Evolutionary conservation across 2,329 filamentous ascomycete species (phyloP).

Genomic region (Pleoardoris graminearum): DNA sequence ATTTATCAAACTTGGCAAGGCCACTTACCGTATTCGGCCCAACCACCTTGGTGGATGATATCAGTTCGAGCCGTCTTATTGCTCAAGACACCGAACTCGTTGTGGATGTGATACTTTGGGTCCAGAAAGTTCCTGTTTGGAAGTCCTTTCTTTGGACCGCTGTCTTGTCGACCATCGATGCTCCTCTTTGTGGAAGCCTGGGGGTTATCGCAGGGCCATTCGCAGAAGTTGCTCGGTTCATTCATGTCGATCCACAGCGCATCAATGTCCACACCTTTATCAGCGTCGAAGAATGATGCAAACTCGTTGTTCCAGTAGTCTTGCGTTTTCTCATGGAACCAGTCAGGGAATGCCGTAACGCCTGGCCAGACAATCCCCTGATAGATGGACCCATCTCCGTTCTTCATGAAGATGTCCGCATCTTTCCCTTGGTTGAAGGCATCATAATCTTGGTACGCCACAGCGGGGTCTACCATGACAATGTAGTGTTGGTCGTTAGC

Average conservation of each 20-base stretch:
- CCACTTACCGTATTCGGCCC: conserved; percentile 62
- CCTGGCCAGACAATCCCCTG: conserved; percentile 77
- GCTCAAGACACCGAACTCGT: conserved; percentile 53
- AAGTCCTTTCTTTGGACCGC: conserved; percentile 58
- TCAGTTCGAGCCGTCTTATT: conserved; percentile 65
- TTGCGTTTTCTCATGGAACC: conserved; percentile 68
- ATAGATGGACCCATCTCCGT: conserved; percentile 58
- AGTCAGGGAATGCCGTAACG: conserved; percentile 72
- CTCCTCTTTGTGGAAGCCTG: conserved; percentile 50
- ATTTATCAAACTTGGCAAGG: background rate
- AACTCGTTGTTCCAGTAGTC: conserved; percentile 73
- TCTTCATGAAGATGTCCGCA: conserved; percentile 57
- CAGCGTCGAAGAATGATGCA: conserved; percentile 63
- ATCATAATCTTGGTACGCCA: conserved; percentile 52
- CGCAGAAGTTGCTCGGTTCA: conserved; percentile 40
- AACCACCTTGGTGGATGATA: conserved; percentile 67
- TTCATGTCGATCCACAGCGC: conserved; percentile 54
- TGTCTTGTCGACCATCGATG: conserved; percentile 9
- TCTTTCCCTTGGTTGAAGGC: conserved; percentile 65
- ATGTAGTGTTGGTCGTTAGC: conserved; percentile 69
- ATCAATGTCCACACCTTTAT: conserved; percentile 72
- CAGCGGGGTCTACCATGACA: conserved; percentile 77
- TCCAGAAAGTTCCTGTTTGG: conserved; percentile 64
- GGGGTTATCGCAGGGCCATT: conserved; percentile 53
- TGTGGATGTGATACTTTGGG: conserved; percentile 68